phyloP scores from a whole-genome alignment of 208 protist species.

The Acanthamoeba castellanii region DNA sequence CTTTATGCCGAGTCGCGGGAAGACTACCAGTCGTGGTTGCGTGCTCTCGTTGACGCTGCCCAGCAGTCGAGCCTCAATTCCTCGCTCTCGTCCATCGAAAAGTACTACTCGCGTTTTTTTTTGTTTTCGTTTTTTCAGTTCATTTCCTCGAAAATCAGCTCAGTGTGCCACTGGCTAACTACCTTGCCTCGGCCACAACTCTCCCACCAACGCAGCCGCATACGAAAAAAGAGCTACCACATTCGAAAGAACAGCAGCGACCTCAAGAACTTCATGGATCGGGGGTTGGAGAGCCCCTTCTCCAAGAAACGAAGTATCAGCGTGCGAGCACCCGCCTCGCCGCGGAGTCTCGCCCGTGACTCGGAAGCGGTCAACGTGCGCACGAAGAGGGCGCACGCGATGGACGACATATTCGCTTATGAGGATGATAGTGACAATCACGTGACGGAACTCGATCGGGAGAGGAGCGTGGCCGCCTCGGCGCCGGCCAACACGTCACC shows the following conservation, averaged over 20 bases:
- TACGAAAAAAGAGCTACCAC: conserved; percentile 56
- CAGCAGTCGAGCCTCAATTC: not conserved
- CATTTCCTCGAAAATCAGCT: not conserved
- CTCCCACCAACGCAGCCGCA: not conserved
- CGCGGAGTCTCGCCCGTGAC: not conserved
- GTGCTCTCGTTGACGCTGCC: not conserved
- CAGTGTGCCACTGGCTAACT: not conserved
- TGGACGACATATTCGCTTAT: conserved; percentile 41
- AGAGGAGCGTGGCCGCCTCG: not conserved
- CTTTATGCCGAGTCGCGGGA: conserved; percentile 21
- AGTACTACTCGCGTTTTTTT: not conserved
- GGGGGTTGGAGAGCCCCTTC: conserved; percentile 42
- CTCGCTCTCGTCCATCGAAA: conserved; percentile 6
- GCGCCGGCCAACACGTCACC: conserved; percentile 3
- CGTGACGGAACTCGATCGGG: not conserved
- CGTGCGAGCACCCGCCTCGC: conserved; percentile 4
- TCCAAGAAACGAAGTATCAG: conserved; percentile 17
- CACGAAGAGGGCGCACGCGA: not conserved
- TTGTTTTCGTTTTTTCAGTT: not conserved
- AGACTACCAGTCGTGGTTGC: conserved; percentile 28
- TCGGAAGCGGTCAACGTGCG: not conserved
- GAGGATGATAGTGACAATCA: not conserved
- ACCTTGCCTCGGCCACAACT: not conserved
- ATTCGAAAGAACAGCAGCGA: conserved; percentile 52
- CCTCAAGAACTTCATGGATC: conserved; percentile 1